Conservation (phyloP, 352 stramenopile genomes). For the Blastocystis sp. region DNA sequence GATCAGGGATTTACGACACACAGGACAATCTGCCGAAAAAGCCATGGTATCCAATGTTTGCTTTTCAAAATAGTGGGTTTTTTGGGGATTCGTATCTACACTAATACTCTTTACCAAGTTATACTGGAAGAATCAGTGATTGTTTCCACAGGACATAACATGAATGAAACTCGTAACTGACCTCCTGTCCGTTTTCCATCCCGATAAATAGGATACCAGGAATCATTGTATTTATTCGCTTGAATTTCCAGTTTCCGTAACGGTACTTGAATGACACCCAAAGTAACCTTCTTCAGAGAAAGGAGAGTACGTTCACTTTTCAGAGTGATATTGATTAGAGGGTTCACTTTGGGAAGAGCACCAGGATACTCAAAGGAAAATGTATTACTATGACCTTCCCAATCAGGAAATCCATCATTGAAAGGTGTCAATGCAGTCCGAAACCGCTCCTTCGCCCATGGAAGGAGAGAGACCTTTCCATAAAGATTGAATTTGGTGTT, state of each 20-base stretch:
- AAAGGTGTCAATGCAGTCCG: background rate
- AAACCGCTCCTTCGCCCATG: slow-evolving; percentile 13
- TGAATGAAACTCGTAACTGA: slow-evolving; percentile 29
- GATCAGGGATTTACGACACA: slow-evolving; percentile 26
- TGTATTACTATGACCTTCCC: slow-evolving; percentile 2
- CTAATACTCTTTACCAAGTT: background rate
- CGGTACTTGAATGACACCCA: background rate
- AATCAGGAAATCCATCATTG: slow-evolving; percentile 24
- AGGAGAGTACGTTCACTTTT: background rate
- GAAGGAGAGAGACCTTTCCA: background rate
- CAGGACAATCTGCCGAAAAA: slow-evolving; percentile 17
- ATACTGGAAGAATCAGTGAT: background rate
- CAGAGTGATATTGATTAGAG: background rate
- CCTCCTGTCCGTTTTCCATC: background rate
- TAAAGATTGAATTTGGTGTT: background rate
- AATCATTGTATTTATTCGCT: slow-evolving; percentile 16
- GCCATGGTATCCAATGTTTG: background rate
- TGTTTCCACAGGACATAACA: background rate
- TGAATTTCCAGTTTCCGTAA: background rate
- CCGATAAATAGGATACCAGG: background rate
- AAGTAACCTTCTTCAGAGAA: background rate
- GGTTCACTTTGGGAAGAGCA: slow-evolving; percentile 25
- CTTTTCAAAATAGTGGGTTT: slow-evolving; percentile 49
- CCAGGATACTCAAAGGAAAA: slow-evolving; percentile 23
- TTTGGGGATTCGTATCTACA: background rate